phyloP scores from a whole-genome alignment of 495 filamentous ascomycete species.

The Penicillium samsonianum region DNA sequence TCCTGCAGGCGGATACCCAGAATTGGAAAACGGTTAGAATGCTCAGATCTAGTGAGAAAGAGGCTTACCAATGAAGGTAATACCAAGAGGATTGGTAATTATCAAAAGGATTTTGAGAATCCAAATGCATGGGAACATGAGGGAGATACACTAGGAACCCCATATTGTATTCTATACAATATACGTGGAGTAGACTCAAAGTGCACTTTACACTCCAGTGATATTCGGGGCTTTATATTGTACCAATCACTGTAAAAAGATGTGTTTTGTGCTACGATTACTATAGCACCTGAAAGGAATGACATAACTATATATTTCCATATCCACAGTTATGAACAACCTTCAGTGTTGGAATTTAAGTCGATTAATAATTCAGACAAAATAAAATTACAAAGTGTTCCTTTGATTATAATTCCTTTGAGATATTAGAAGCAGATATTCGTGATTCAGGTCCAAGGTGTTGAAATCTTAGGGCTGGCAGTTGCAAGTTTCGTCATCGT shows the following conservation, averaged over 20 bases:
- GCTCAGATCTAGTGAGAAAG: neutral
- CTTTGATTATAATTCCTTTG: no score
- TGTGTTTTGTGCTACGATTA: neutral
- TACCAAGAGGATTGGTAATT: neutral
- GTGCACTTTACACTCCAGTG: neutral
- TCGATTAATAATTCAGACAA: neutral
- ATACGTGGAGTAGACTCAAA: neutral
- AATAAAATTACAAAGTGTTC: no score
- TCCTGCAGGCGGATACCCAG: neutral
- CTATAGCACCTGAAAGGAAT: neutral
- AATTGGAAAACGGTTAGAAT: neutral
- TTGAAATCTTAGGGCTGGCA: neutral
- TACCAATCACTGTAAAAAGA: neutral
- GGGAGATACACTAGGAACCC: neutral
- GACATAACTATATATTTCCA: neutral
- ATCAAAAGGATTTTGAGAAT: no score
- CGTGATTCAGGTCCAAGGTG: neutral
- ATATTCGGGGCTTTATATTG: neutral
- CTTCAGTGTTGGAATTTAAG: neutral
- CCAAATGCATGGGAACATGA: neutral
- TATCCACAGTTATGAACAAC: neutral
- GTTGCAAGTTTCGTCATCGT: constrained; percentile 27
- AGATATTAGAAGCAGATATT: neutral
- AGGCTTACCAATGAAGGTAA: neutral
- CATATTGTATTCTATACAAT: neutral